Evolutionary conservation across 768 basidiomycete species (phyloP), one percentile per base, ranked within the genome.

Genomic region (Rhodotorula taiwanensis): DNA sequence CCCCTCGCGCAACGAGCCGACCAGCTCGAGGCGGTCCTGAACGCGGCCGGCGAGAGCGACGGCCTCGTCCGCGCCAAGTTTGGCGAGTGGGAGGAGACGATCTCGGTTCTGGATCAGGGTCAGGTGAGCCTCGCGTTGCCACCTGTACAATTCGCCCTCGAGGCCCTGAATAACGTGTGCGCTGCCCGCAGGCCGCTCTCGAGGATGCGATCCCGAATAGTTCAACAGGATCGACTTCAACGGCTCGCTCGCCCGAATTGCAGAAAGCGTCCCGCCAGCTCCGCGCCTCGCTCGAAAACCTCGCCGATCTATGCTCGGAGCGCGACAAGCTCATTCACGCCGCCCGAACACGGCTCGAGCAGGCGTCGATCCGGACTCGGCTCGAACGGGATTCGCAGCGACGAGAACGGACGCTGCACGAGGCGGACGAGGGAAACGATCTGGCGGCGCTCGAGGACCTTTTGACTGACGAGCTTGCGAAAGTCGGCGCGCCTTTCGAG

Each of bases 381-480:
- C 83, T 98, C 28, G 70, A 87, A 66, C 80, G 79, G 54, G 84
- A 84, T 28, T 84, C 89, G 1, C 78, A 81, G 21, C 81, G 82
- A 4, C 80, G 91, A 49, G 84, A 86, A 55, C 80, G 81, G 30
- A 71, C 71, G 15, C 74, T 73, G 23, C 64, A 20, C 15, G 51
- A 52, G 45, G 27, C 16, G 18, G 39, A 16, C 28, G 27, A 48
- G 21, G 52, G 30, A n/a, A 82, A 89, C 23, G 36, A 39, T 41
- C 84, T 93, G 0, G 86, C 84, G 28, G 86, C 87, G 85, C 97
- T 97, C 73, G 88, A 92, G 72, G 86, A 87, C 58, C 78, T 88
- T 18, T 82, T 86, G 33, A 86, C 89, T 59, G 81, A 83, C 63
- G 87, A 88, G 71, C 76, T 97, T 54, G 81, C 80, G 1, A 92